Conservation (phyloP, 2,329 filamentous ascomycete genomes). For the Tetracladium maxilliforme region DNA sequence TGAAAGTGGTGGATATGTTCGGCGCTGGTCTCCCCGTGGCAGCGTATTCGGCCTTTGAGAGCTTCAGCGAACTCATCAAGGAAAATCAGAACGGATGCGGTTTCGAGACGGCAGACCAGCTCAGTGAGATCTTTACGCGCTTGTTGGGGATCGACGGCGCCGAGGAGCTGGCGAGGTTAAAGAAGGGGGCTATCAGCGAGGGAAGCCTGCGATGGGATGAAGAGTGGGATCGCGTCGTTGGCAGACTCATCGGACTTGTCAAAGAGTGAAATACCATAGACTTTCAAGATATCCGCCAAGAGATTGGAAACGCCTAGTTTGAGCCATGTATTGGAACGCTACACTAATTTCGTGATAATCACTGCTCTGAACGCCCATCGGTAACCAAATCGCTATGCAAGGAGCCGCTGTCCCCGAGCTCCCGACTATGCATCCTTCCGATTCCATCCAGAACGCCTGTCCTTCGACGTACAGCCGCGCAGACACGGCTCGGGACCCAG, state of each 20-base stretch:
- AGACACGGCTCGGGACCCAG: too few species aligned
- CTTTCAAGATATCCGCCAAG: too few species aligned
- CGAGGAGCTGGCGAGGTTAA: slow-evolving; percentile 43
- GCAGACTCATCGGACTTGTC: slow-evolving; percentile 53
- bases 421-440: too few species aligned
- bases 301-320: too few species aligned
- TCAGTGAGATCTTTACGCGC: slow-evolving; percentile 46
- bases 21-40: slow-evolving; percentile 82
- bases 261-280: too few species aligned
- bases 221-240: slow-evolving; percentile 80
- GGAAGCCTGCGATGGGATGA: slow-evolving; percentile 73
- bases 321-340: too few species aligned
- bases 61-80: slow-evolving; percentile 79
- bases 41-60: slow-evolving; percentile 74
- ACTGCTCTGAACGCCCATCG: too few species aligned
- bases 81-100: slow-evolving; percentile 79
- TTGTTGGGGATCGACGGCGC: slow-evolving; percentile 43
- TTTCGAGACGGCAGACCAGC: slow-evolving; percentile 56
- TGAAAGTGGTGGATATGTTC: slow-evolving; percentile 99
- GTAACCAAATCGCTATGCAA: too few species aligned
- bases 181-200: slow-evolving; percentile 57
- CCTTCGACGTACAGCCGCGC: too few species aligned
- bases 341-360: too few species aligned
- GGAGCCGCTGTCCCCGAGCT: too few species aligned
- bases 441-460: too few species aligned